Conservation (phyloP, 345 rosid species). For the Isatis tinctoria region DNA sequence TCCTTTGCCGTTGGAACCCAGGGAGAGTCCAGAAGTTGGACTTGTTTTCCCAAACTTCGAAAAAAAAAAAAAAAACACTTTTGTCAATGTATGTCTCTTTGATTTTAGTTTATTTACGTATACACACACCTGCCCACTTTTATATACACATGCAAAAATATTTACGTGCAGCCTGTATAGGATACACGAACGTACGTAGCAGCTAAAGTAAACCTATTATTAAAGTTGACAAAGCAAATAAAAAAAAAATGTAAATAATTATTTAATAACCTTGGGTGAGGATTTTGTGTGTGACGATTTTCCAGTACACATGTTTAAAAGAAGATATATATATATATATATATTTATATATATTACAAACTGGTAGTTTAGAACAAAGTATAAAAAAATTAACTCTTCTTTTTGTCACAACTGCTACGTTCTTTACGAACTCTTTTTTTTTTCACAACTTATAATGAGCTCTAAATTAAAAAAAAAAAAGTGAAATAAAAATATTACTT, state of each 20-base stretch:
- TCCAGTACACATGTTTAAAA: conserved; percentile 49
- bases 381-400: neutral
- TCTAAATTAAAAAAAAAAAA: conserved; percentile 15
- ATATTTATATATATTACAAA: neutral
- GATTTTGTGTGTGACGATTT: conserved; percentile 54
- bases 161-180: neutral
- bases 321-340: neutral
- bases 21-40: conserved; percentile 34
- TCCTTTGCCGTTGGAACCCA: conserved; percentile 49
- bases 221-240: neutral
- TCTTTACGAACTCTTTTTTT: neutral
- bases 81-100: conserved; percentile 5
- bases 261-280: conserved; percentile 50
- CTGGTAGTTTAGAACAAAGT: neutral
- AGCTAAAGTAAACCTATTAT: conserved; percentile 10
- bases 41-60: conserved; percentile 45
- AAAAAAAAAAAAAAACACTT: neutral
- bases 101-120: neutral
- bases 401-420: neutral
- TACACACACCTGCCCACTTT: neutral
- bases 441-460: conserved; percentile 12
- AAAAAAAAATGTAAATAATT: neutral
- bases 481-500: conserved; percentile 11
- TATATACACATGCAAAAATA: neutral
- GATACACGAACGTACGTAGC: neutral